Evolutionary conservation across 2,329 filamentous ascomycete genomes (phyloP).

Genomic region (Capronia americana): DNA sequence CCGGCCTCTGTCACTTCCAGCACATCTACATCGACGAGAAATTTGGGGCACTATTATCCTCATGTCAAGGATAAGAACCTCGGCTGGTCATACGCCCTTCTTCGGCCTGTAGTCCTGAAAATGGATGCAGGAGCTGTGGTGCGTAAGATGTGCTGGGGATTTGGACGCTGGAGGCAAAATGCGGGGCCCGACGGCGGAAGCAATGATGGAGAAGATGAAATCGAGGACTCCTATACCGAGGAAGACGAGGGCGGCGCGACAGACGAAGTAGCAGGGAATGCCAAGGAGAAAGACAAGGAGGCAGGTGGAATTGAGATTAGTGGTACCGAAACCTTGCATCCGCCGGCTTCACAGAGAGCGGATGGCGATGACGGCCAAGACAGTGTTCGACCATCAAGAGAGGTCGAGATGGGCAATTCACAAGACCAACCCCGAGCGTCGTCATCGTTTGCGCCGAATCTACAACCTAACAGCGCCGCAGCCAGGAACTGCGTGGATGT

Average conservation of each 20-base stretch:
- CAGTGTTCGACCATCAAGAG: background rate
- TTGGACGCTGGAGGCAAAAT: background rate
- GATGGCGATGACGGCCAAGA: background rate
- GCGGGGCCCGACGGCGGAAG: background rate
- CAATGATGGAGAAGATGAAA: constrained; percentile 9
- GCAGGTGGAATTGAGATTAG: background rate
- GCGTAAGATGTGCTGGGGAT: constrained; percentile 33
- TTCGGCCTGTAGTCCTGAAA: constrained; percentile 35
- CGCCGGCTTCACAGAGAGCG: background rate
- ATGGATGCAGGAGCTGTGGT: constrained; percentile 33
- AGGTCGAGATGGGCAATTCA: background rate
- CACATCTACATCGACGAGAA: constrained; percentile 1
- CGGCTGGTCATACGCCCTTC: constrained; percentile 26
- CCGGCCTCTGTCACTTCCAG: constrained; percentile 5
- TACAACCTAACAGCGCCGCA: background rate
- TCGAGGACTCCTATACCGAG: background rate
- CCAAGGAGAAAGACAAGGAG: background rate
- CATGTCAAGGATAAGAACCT: constrained; percentile 20
- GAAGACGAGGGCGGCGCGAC: background rate
- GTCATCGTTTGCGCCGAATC: background rate
- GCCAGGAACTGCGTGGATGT: too few species aligned
- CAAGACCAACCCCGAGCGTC: background rate
- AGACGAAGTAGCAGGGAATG: background rate
- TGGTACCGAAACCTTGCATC: background rate
- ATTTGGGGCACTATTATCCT: constrained; percentile 24